These are phyloP conservation scores for Excoecaria agallocha DNA, from an alignment of 345 rosid species.

Conservation along the genomic window DNA sequence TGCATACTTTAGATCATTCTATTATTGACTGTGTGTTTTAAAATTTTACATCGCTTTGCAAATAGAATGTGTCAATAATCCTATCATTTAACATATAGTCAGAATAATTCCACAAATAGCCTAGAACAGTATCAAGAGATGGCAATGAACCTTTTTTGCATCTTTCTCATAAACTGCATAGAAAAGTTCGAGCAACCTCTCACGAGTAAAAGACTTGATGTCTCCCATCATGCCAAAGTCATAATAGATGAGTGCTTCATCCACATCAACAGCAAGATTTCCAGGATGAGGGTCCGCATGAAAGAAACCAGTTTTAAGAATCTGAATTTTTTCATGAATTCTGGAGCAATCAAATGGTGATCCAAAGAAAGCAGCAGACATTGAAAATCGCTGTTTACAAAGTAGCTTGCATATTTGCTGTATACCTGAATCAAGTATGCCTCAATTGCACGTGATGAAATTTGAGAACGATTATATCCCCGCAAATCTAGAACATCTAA, in stretches of 20 bases:
- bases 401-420: slow-evolving; percentile 4
- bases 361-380: neutral
- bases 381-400: neutral
- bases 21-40: neutral
- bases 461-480: slow-evolving; percentile 60
- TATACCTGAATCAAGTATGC: slow-evolving; percentile 91
- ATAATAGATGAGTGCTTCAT: slow-evolving; percentile 81
- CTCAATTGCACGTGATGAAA: slow-evolving; percentile 85
- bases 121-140: slow-evolving; percentile 9
- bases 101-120: neutral
- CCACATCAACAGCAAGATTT: slow-evolving; percentile 83
- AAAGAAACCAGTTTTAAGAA: slow-evolving; percentile 90
- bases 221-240: slow-evolving; percentile 99
- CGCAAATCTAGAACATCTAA: slow-evolving; percentile 57
- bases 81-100: neutral
- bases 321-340: slow-evolving; percentile 40
- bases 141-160: slow-evolving; percentile 65
- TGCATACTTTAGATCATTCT: neutral
- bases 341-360: neutral
- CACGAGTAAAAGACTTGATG: slow-evolving; percentile 83
- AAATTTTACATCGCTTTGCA: neutral
- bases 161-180: slow-evolving; percentile 92
- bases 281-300: slow-evolving; percentile 99
- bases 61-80: neutral
- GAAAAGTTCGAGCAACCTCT: slow-evolving; percentile 82